Conservation (phyloP, 164 flowering plant species). For the Vitis labrusca region DNA sequence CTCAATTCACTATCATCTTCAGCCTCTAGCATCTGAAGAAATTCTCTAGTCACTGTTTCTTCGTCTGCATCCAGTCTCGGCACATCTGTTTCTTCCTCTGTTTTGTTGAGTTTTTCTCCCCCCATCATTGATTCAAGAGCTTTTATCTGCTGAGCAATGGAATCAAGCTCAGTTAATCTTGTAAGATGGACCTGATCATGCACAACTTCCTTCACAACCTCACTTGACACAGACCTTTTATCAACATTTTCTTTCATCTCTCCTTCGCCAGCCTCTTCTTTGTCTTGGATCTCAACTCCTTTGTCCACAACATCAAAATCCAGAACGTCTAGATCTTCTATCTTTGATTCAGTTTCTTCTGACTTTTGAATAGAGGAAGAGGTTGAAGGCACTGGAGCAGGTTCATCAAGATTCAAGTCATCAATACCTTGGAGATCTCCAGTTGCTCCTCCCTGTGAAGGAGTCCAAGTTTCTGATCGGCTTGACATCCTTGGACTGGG, state of each 20-base stretch:
- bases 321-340: slow-evolving; percentile 62
- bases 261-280: slow-evolving; percentile 29
- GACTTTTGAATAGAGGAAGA: slow-evolving; percentile 36
- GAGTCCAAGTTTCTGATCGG: slow-evolving; percentile 50
- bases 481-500: slow-evolving; percentile 70
- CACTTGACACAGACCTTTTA: slow-evolving; percentile 46
- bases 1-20: slow-evolving; percentile 38
- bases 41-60: slow-evolving; percentile 84
- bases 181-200: slow-evolving; percentile 53
- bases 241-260: slow-evolving; percentile 40
- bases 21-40: slow-evolving; percentile 85
- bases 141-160: slow-evolving; percentile 86
- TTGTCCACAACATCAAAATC: slow-evolving; percentile 90
- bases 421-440: slow-evolving; percentile 62
- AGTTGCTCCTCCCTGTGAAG: slow-evolving; percentile 39
- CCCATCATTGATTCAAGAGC: slow-evolving; percentile 82
- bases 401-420: slow-evolving; percentile 82
- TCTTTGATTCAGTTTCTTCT: slow-evolving; percentile 44
- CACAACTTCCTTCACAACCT: slow-evolving; percentile 79
- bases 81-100: slow-evolving; percentile 47
- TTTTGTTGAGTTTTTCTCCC: slow-evolving; percentile 35
- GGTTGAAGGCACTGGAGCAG: slow-evolving; percentile 38
- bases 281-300: slow-evolving; percentile 73
- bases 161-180: slow-evolving; percentile 72
- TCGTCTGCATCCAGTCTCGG: slow-evolving; percentile 81